These are phyloP conservation scores for Chlorella sp. DNA, from an alignment of 139 green algal species.

Conservation along the genomic window DNA sequence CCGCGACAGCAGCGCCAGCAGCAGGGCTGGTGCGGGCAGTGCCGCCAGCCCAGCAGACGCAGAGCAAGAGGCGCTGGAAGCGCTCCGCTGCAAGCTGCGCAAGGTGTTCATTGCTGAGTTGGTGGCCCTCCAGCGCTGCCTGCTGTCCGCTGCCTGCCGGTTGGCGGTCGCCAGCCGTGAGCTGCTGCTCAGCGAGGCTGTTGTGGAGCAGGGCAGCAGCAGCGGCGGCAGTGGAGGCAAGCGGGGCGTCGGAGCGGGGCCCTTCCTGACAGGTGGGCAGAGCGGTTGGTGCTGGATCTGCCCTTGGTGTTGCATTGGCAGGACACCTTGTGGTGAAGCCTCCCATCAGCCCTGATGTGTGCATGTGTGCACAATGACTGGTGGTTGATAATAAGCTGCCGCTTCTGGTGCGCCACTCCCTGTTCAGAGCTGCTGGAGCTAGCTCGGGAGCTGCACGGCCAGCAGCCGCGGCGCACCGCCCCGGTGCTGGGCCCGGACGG, in stretches of 20 bases:
- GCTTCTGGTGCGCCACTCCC: no score
- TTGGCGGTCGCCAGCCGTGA: background rate
- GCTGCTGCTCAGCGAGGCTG: slow-evolving; percentile 23
- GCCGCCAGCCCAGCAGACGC: background rate
- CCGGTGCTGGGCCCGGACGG: slow-evolving; percentile 28
- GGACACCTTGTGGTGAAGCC: background rate
- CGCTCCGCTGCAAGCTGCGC: slow-evolving; percentile 17
- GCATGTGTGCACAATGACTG: background rate
- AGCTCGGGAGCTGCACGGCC: slow-evolving; percentile 1
- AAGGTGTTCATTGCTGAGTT: slow-evolving; percentile 7
- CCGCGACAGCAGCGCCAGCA: no score
- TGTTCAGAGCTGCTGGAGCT: slow-evolving; percentile 14
- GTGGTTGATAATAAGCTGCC: background rate
- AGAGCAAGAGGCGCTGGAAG: slow-evolving; percentile 9
- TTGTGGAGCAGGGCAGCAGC: background rate
- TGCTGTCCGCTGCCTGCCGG: background rate
- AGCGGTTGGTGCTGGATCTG: background rate
- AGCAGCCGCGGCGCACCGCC: slow-evolving; percentile 24
- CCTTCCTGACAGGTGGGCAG: background rate
- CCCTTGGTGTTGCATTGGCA: background rate
- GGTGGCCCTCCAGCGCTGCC: background rate
- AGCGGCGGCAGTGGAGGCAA: background rate
- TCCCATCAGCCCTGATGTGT: no score
- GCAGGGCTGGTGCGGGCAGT: background rate
- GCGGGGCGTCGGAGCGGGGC: background rate